A percentile compares a stretch with the other conserved stretches of the same genome.
Evolutionary conservation across 306 rosid genomes (phyloP).

Genomic region (Canavalia gladiata): DNA sequence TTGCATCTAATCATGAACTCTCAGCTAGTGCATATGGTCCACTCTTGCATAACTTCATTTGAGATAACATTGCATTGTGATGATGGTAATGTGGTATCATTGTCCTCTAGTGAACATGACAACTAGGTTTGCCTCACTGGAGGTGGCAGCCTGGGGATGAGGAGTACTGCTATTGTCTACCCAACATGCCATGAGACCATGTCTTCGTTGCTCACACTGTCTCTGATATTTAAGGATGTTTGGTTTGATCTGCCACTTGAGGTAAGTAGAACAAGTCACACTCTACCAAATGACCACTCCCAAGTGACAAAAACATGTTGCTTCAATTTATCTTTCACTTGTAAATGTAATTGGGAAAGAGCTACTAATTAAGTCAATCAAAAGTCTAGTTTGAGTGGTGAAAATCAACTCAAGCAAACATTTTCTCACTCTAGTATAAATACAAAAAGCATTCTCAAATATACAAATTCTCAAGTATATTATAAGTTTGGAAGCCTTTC

Average conservation of each 20-base stretch:
- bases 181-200: slow-evolving; percentile 55
- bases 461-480: neutral
- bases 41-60: slow-evolving; percentile 24
- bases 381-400: slow-evolving; percentile 5
- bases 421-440: neutral
- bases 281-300: slow-evolving; percentile 16
- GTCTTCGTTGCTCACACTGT: slow-evolving; percentile 27
- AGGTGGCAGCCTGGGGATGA: slow-evolving; percentile 54
- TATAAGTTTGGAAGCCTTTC: neutral
- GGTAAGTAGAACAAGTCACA: slow-evolving; percentile 21
- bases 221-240: slow-evolving; percentile 56
- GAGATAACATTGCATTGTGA: slow-evolving; percentile 36
- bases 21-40: slow-evolving; percentile 31
- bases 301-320: neutral
- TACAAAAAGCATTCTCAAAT: neutral
- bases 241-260: slow-evolving; percentile 30
- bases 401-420: neutral
- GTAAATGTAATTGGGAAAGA: neutral
- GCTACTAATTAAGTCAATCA: neutral
- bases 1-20: slow-evolving; percentile 28
- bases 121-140: slow-evolving; percentile 55
- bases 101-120: slow-evolving; percentile 54
- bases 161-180: slow-evolving; percentile 48
- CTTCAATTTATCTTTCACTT: neutral
- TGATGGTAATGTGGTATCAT: slow-evolving; percentile 27